Evolutionary conservation across 345 rosid genomes (phyloP).

Genomic region (Nasturtium officinale): DNA sequence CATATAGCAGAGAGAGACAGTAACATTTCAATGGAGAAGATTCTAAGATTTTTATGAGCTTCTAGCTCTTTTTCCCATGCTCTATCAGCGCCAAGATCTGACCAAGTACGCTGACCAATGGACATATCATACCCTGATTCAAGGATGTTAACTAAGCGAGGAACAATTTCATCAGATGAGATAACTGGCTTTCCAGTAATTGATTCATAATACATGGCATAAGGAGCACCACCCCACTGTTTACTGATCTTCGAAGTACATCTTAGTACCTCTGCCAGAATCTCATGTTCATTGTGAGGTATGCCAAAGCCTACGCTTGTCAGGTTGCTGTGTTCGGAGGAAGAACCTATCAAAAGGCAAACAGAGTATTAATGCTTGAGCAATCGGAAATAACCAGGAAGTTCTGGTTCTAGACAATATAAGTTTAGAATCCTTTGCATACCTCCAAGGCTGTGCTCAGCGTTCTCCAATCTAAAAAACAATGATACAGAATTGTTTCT

Average conservation of each 20-base stretch:
- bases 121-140: conserved; percentile 71
- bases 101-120: conserved; percentile 44
- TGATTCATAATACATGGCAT: conserved; percentile 79
- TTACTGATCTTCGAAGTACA: conserved; percentile 67
- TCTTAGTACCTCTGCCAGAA: conserved; percentile 68
- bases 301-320: conserved; percentile 50
- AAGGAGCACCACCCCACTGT: conserved; percentile 75
- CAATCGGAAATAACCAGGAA: not conserved
- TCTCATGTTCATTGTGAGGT: conserved; percentile 55
- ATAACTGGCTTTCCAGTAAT: conserved; percentile 56
- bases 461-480: conserved; percentile 66
- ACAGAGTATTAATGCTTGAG: conserved; percentile 8
- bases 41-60: conserved; percentile 73
- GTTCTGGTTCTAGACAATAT: conserved; percentile 21
- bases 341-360: conserved; percentile 51
- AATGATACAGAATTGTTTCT: conserved; percentile 78
- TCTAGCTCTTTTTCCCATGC: conserved; percentile 65
- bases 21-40: conserved; percentile 75
- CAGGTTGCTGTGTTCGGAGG: conserved; percentile 54
- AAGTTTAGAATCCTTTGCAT: conserved; percentile 34
- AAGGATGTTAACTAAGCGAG: conserved; percentile 73
- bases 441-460: conserved; percentile 77
- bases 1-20: conserved; percentile 64
- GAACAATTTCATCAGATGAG: conserved; percentile 73
- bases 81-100: conserved; percentile 63